Evolutionary conservation across 2,329 filamentous ascomycete species (phyloP).

Genomic region (Sporothrix sp.): DNA sequence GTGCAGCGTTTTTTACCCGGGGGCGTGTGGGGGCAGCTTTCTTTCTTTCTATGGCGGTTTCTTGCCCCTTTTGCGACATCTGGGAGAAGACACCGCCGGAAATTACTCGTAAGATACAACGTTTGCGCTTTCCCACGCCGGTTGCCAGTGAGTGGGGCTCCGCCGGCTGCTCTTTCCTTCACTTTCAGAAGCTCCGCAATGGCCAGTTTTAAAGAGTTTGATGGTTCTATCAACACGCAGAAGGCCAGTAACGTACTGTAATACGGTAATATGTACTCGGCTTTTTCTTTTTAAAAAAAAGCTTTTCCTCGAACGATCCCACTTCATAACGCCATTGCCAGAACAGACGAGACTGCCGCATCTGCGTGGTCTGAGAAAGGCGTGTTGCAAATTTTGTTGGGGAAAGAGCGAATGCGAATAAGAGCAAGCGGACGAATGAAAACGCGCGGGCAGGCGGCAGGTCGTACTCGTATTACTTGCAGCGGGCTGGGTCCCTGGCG

Average conservation of each 20-base stretch:
- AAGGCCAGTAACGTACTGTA: no score
- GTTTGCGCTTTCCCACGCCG: slow-evolving; percentile 3
- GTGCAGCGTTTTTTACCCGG: no score
- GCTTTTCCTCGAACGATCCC: no score
- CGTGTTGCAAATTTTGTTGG: slow-evolving; percentile 7
- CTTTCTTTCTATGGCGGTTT: no score
- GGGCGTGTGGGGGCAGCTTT: no score
- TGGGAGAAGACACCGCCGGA: not conserved
- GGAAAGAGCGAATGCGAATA: slow-evolving; percentile 12
- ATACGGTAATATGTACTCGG: no score
- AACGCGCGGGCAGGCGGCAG: not conserved
- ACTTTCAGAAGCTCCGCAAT: not conserved
- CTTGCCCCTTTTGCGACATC: not conserved
- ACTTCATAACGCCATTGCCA: no score
- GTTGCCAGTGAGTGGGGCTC: no score
- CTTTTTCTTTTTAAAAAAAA: no score
- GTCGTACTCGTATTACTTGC: slow-evolving; percentile 12
- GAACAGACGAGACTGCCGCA: no score
- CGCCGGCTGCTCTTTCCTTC: not conserved
- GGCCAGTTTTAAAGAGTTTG: not conserved
- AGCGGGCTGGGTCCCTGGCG: no score
- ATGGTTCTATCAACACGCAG: not conserved
- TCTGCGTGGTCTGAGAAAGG: not conserved
- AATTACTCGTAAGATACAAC: no score
- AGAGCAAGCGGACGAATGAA: slow-evolving; percentile 2